Evolutionary conservation across 441 rosid species (phyloP).

Genomic region (Flueggea neowawraea): DNA sequence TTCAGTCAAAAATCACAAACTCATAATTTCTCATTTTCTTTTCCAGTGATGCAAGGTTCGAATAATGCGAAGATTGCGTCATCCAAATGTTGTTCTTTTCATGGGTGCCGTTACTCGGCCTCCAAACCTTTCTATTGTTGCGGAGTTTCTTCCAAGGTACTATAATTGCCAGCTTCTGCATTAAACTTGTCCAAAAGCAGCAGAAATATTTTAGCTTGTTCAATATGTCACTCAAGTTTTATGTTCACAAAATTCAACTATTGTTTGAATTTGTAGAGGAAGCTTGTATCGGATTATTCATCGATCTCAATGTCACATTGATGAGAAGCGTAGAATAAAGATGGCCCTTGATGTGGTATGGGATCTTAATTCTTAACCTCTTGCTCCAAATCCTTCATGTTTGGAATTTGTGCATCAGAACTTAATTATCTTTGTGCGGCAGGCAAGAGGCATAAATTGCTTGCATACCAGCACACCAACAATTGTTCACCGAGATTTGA

Average conservation of each 20-base stretch:
- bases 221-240: too few relatives aligned
- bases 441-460: slow-evolving; percentile 99
- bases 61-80: slow-evolving; percentile 97
- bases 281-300: slow-evolving; percentile 90
- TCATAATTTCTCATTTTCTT: too few relatives aligned
- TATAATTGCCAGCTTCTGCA: slow-evolving; percentile 5
- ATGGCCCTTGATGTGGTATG: slow-evolving; percentile 99
- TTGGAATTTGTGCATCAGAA: slow-evolving; percentile 5
- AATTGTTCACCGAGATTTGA: slow-evolving; percentile 96
- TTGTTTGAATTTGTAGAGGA: slow-evolving; percentile 58
- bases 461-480: slow-evolving; percentile 91
- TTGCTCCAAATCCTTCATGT: not conserved
- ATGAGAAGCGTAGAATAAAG: slow-evolving; percentile 89
- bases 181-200: too few relatives aligned
- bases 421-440: slow-evolving; percentile 20
- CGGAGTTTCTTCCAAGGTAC: slow-evolving; percentile 97
- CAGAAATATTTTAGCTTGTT: too few relatives aligned
- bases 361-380: slow-evolving; percentile 7
- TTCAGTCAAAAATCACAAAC: too few relatives aligned
- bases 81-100: slow-evolving; percentile 97
- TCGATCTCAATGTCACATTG: slow-evolving; percentile 87
- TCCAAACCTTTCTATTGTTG: slow-evolving; percentile 89
- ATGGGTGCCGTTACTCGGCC: slow-evolving; percentile 99
- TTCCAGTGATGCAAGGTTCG: slow-evolving; percentile 56
- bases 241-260: slow-evolving; percentile 2